Evolutionary conservation across 2,329 filamentous ascomycete genomes (phyloP), one percentile per base, ranked within the genome.

Genomic region (Teratosphaeria viscida): DNA sequence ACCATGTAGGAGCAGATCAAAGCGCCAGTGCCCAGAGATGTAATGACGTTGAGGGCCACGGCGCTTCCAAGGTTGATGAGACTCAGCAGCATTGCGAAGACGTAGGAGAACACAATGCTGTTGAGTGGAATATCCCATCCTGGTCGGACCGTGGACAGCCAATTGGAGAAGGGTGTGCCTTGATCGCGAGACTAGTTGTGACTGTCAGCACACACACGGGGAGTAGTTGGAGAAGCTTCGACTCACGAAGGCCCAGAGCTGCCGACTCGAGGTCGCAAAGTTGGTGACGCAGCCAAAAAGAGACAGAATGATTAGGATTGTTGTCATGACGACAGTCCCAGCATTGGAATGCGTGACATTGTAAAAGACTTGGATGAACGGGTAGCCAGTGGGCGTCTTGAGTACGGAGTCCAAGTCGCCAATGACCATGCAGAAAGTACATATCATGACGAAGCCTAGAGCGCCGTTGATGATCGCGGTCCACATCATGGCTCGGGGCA

Each of bases 1-100:
- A 73, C 65, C 52, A 75, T 72, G 61, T 76, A 76, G 5, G 77
- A 72, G 7, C 68, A 68, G 29, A 79, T 67, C 12, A 75, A 66
- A 2, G 76, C 72, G 26, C 67, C 72, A 11, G 72, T 68, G 6
- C 67, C 70, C 7, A 78, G 70, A 2, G 75, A 72, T 39, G 76
- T 71, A 52, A 77, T 75, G 37, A 74, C 74, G 60, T 74, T 72
- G 54, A 80, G 70, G 19, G 74, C 76, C 5, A 73, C 72, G 29
- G 73, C 74, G 23, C 68, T 69, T 54, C 71, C 73, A 35, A 74
- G 65, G 59, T 74, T 74, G 60, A 75, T 73, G 27, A 73, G 64
- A 7, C 68, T 68, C 8, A 75, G 66, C 27, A 74, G 59, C 26
- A 59, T 57, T 47, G 62, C 62, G 55, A 67, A 62, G 23, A 61